Evolutionary conservation across 148 eudicot species (phyloP).

Genomic region (Nepenthes gracilis): DNA sequence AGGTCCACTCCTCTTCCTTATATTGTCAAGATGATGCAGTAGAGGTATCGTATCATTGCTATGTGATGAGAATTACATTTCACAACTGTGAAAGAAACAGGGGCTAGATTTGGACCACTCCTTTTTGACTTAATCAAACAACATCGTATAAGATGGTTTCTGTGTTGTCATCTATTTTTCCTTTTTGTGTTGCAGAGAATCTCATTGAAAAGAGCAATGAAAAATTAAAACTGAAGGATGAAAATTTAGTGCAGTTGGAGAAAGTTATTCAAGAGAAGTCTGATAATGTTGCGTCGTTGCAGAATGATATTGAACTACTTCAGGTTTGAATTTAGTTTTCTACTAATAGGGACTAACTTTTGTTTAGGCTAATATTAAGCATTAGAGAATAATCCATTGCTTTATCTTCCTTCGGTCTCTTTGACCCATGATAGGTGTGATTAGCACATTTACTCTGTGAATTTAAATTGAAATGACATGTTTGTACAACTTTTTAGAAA

Average conservation of each 20-base stretch:
- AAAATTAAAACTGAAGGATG: constrained; percentile 54
- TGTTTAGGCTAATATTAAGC: neutral
- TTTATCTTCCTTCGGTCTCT: neutral
- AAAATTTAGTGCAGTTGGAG: constrained; percentile 39
- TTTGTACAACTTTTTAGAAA: constrained; percentile 19
- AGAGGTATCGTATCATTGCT: too few relatives aligned
- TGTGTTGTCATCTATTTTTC: neutral
- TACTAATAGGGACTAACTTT: neutral
- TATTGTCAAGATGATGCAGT: too few relatives aligned
- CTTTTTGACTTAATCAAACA: neutral
- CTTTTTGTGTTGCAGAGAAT: constrained; percentile 28
- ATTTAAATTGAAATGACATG: neutral
- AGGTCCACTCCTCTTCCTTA: too few relatives aligned
- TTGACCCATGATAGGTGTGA: neutral
- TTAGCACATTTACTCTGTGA: neutral
- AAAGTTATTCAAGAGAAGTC: constrained; percentile 44
- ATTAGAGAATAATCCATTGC: neutral
- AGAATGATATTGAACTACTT: constrained; percentile 41
- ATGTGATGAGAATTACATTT: too few relatives aligned
- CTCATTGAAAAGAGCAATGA: constrained; percentile 35
- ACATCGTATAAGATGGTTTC: neutral
- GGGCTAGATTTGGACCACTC: too few relatives aligned
- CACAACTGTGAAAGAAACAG: too few relatives aligned
- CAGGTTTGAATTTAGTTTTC: constrained; percentile 24
- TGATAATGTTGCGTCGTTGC: constrained; percentile 40